Percentiles rank a stretch among this genome's conserved stretches.
Conservation (phyloP, 345 rosid species). For the Trapa bicornis region DNA sequence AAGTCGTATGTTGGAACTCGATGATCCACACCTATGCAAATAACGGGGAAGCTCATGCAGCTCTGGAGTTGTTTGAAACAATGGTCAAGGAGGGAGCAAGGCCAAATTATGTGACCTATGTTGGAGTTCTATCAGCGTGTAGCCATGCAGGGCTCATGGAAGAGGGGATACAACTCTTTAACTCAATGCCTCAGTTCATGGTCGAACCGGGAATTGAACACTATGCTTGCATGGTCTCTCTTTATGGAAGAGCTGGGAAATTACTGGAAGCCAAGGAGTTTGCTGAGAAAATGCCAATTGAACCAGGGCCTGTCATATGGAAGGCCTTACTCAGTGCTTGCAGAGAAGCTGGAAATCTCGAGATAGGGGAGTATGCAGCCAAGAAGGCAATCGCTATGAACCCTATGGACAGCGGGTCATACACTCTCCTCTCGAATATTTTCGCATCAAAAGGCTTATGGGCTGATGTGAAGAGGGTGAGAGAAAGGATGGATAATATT, state of each 20-base stretch:
- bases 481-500: constrained; percentile 47
- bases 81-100: constrained; percentile 43
- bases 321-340: constrained; percentile 64
- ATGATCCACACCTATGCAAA: constrained; percentile 54
- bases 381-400: constrained; percentile 51
- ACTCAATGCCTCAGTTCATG: constrained; percentile 39
- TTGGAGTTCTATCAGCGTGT: constrained; percentile 69
- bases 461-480: constrained; percentile 46
- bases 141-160: constrained; percentile 57
- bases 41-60: constrained; percentile 52
- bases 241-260: constrained; percentile 54
- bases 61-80: constrained; percentile 38
- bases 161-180: constrained; percentile 37
- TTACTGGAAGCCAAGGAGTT: constrained; percentile 49
- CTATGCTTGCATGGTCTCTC: constrained; percentile 57
- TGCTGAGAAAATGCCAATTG: constrained; percentile 39
- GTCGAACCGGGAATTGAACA: constrained; percentile 57
- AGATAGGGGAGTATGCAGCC: constrained; percentile 55
- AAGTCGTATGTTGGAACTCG: constrained; percentile 60
- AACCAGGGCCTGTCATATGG: constrained; percentile 48
- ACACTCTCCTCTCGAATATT: constrained; percentile 46
- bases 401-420: constrained; percentile 55
- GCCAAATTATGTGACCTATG: constrained; percentile 57
- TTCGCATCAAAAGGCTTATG: constrained; percentile 66
- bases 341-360: constrained; percentile 30